Evolutionary conservation across 805 yeast species (phyloP).

Genomic region (Candida maris): DNA sequence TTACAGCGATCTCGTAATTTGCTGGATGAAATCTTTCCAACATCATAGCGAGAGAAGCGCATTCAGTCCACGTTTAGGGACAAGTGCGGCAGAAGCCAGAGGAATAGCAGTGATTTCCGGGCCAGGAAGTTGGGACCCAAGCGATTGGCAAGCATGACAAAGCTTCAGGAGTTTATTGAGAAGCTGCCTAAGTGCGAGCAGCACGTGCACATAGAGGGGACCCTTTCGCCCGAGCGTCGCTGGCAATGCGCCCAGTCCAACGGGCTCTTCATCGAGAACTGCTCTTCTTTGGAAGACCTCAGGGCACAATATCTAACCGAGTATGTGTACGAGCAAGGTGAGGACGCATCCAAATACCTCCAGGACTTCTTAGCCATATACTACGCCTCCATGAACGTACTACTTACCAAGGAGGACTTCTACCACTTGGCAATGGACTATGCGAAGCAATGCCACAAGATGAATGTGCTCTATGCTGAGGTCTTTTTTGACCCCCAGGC

Average conservation of each 20-base stretch:
- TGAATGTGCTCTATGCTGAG: slow-evolving; percentile 42
- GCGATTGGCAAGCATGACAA: too few relatives aligned
- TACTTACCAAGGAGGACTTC: slow-evolving; percentile 39
- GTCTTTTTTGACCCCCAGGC: slow-evolving; percentile 49
- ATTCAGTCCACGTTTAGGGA: too few relatives aligned
- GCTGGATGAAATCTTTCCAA: too few relatives aligned
- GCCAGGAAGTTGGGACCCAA: too few relatives aligned
- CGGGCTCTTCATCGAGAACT: slow-evolving; percentile 24
- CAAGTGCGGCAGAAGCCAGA: too few relatives aligned
- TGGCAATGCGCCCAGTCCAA: slow-evolving; percentile 34
- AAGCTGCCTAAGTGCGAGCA: slow-evolving; percentile 62
- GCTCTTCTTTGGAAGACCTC: slow-evolving; percentile 33
- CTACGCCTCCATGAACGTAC: slow-evolving; percentile 45
- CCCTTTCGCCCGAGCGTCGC: slow-evolving; percentile 66
- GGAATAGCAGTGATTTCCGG: too few relatives aligned
- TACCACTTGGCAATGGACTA: slow-evolving; percentile 44
- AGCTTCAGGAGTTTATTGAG: slow-evolving; percentile 23
- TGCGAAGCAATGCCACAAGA: slow-evolving; percentile 35
- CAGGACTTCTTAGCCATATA: slow-evolving; percentile 45
- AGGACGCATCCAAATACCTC: slow-evolving; percentile 37
- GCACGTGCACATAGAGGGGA: slow-evolving; percentile 82
- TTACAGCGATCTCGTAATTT: too few relatives aligned
- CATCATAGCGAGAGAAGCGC: too few relatives aligned
- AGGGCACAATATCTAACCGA: slow-evolving; percentile 33
- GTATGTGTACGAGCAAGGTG: slow-evolving; percentile 29